These are phyloP conservation scores for Dryadomyces sulphureus DNA, from an alignment of 2,329 filamentous ascomycete species.

Conservation along the genomic window DNA sequence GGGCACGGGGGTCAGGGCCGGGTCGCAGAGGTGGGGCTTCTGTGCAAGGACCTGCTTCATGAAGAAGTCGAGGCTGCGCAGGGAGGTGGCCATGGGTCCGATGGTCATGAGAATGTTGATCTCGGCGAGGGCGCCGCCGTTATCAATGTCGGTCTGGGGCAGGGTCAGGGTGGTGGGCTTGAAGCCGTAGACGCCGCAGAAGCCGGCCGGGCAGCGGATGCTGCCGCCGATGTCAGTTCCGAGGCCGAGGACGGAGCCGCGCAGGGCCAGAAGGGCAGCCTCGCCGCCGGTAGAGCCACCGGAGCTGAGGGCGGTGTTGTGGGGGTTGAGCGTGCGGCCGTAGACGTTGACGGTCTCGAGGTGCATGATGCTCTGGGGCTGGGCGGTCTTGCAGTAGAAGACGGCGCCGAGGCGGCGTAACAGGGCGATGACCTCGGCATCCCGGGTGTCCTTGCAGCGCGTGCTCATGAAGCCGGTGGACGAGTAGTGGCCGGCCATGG, in stretches of 20 bases:
- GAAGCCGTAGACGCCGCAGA: slow-evolving; percentile 18
- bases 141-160: slow-evolving; percentile 32
- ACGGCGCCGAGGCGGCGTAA: slow-evolving; percentile 16
- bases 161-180: slow-evolving; percentile 9
- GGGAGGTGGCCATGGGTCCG: slow-evolving; percentile 46
- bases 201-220: slow-evolving; percentile 16
- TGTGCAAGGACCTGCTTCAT: slow-evolving; percentile 38
- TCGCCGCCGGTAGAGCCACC: slow-evolving; percentile 23
- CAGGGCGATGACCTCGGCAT: slow-evolving; percentile 9
- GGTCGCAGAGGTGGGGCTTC: slow-evolving; percentile 51
- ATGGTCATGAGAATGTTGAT: slow-evolving; percentile 21
- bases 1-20: slow-evolving; percentile 48
- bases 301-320: slow-evolving; percentile 18
- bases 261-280: slow-evolving; percentile 19
- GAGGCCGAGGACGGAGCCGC: slow-evolving; percentile 29
- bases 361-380: slow-evolving; percentile 15
- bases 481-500: slow-evolving; percentile 18
- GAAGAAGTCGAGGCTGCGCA: slow-evolving; percentile 34
- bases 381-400: slow-evolving; percentile 12
- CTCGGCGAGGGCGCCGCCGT: slow-evolving; percentile 15
- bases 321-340: slow-evolving; percentile 19
- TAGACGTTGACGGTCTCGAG: slow-evolving; percentile 20
- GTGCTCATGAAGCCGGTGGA: slow-evolving; percentile 2
- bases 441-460: background rate
- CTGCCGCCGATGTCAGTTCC: slow-evolving; percentile 18